phyloP scores from a whole-genome alignment of 2,329 filamentous ascomycete genomes.

The Aspergillus costaricaensis region DNA sequence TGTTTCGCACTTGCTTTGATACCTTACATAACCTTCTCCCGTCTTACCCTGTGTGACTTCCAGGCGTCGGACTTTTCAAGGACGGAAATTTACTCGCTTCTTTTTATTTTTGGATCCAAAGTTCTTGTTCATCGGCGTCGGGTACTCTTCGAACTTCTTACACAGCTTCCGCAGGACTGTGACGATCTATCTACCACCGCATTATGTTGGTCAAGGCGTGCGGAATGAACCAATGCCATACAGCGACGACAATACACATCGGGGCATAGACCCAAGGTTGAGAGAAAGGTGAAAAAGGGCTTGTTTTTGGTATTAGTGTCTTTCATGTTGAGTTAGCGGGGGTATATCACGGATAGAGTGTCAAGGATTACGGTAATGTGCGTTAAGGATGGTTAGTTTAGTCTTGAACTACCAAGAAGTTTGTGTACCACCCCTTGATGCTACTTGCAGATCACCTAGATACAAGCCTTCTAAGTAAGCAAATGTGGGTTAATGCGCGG shows the following conservation, averaged over 20 bases:
- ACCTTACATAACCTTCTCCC: constrained; percentile 32
- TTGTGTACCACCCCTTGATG: too few species aligned
- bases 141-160: not conserved
- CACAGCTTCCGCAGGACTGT: not conserved
- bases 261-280: not conserved
- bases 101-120: constrained; percentile 27
- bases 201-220: not conserved
- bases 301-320: not conserved
- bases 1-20: constrained; percentile 32
- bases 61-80: constrained; percentile 31
- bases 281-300: not conserved
- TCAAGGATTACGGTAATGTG: constrained; percentile 8
- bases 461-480: not conserved
- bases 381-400: constrained; percentile 13
- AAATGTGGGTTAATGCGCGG: not conserved
- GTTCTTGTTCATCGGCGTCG: constrained; percentile 23
- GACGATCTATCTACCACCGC: not conserved
- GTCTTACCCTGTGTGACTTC: constrained; percentile 25
- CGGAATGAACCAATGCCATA: not conserved
- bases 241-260: not conserved
- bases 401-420: not conserved
- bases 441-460: too few species aligned
- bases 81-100: constrained; percentile 24
- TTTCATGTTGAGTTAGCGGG: not conserved
- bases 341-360: constrained; percentile 4